Conservation (phyloP, 2,329 filamentous ascomycete genomes). For the Cladosporium sp. region DNA sequence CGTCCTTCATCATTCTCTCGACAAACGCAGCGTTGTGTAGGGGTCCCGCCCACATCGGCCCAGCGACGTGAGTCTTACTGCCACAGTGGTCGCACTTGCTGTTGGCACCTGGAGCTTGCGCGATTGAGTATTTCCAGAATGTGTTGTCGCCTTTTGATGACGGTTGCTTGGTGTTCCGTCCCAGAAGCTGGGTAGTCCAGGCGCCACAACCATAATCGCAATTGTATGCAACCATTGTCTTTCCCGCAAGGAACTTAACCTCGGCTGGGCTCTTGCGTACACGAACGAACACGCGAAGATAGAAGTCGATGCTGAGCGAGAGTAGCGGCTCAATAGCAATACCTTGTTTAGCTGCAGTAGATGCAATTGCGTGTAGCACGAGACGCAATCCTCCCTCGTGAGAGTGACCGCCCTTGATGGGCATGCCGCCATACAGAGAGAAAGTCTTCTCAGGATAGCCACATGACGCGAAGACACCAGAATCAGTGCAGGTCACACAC, state of each 20-base stretch:
- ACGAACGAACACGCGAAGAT: constrained; percentile 81
- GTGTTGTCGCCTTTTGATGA: constrained; percentile 67
- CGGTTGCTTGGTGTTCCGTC: constrained; percentile 63
- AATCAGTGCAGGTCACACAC: constrained; percentile 95
- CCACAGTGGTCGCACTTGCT: constrained; percentile 77
- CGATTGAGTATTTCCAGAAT: constrained; percentile 75
- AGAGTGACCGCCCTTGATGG: constrained; percentile 76
- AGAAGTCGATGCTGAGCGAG: constrained; percentile 94
- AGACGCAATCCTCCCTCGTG: constrained; percentile 88
- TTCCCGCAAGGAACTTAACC: constrained; percentile 86
- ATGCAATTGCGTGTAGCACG: constrained; percentile 76
- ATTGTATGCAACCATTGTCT: constrained; percentile 88
- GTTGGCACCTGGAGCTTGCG: constrained; percentile 64
- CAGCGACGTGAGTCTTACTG: constrained; percentile 78
- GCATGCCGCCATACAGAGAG: constrained; percentile 86
- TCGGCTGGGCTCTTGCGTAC: constrained; percentile 74
- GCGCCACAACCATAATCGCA: constrained; percentile 90
- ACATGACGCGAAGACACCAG: constrained; percentile 88
- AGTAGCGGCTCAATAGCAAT: constrained; percentile 85
- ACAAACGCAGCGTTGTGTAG: constrained; percentile 84
- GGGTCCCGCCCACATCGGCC: constrained; percentile 92
- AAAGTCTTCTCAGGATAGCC: constrained; percentile 94
- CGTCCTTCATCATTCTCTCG: constrained; percentile 67
- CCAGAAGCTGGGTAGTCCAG: constrained; percentile 77
- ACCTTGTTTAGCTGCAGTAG: constrained; percentile 78